Percentiles rank a stretch among this genome's conserved stretches.
phyloP scores from a whole-genome alignment of 2,329 filamentous ascomycete genomes.

The Clonostachys rosea region DNA sequence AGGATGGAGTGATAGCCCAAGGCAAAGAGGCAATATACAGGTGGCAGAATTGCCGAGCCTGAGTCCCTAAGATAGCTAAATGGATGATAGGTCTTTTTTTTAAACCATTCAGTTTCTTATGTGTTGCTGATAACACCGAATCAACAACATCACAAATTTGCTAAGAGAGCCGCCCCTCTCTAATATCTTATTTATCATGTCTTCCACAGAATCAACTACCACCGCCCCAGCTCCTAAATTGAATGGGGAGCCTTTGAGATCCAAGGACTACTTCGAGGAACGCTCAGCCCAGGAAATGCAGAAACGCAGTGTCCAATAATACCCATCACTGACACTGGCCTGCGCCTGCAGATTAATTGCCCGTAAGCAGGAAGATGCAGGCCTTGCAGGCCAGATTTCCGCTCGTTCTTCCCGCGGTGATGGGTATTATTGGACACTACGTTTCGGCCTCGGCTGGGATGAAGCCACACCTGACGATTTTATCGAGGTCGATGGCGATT shows the following conservation, averaged over 20 bases:
- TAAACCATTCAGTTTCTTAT: too few relatives aligned
- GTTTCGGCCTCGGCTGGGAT: slow-evolving; percentile 4
- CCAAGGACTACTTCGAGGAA: slow-evolving; percentile 3
- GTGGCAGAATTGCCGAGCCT: too few relatives aligned
- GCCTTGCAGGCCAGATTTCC: slow-evolving; percentile 1
- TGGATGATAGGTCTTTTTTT: too few relatives aligned
- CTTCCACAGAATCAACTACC: background rate
- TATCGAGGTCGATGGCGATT: slow-evolving; percentile 3
- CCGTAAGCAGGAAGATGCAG: slow-evolving; percentile 3
- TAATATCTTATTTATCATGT: background rate
- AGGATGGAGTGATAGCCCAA: too few relatives aligned
- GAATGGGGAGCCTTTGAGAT: background rate
- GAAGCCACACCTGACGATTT: slow-evolving; percentile 3
- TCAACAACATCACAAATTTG: too few relatives aligned
- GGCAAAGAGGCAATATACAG: too few relatives aligned
- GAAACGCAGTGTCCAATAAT: too few relatives aligned
- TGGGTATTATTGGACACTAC: slow-evolving; percentile 3
- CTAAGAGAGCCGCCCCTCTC: background rate
- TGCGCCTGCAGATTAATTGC: slow-evolving; percentile 3
- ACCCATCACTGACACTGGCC: slow-evolving; percentile 1
- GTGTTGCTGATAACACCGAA: too few relatives aligned
- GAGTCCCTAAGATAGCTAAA: too few relatives aligned
- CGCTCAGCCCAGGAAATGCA: slow-evolving; percentile 3
- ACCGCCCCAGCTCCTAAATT: background rate
- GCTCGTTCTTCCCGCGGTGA: slow-evolving; percentile 2